Evolutionary conservation across 371 early-diverging fungal genomes (phyloP).

Genomic region (Parasitella parasitica): DNA sequence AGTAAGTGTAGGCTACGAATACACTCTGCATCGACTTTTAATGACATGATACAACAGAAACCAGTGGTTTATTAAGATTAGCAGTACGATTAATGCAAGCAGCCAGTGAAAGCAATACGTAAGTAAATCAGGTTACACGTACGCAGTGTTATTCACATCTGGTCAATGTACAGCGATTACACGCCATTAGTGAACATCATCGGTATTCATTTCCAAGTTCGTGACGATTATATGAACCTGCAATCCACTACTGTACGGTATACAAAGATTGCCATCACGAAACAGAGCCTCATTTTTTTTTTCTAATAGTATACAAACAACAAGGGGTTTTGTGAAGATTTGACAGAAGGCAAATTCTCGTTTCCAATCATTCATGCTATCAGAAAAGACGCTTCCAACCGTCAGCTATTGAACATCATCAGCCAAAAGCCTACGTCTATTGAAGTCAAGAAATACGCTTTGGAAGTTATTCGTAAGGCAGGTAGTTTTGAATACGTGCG

Average conservation of each 20-base stretch:
- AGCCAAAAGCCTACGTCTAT: constrained; percentile 78
- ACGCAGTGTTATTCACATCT: not conserved
- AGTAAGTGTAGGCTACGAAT: constrained; percentile 65
- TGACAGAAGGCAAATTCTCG: constrained; percentile 98
- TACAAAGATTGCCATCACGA: too few species aligned
- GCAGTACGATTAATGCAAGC: constrained; percentile 91
- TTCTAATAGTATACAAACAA: constrained; percentile 72
- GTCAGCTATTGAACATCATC: constrained; percentile 79
- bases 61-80: constrained; percentile 92
- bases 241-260: constrained; percentile 69
- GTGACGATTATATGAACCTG: constrained; percentile 96
- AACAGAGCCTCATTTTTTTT: not conserved
- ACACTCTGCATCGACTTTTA: not conserved
- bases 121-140: constrained; percentile 16
- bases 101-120: constrained; percentile 53
- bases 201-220: constrained; percentile 93
- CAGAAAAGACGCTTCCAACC: constrained; percentile 56
- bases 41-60: constrained; percentile 59
- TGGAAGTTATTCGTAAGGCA: constrained; percentile 75
- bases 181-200: constrained; percentile 81
- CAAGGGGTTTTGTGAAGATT: constrained; percentile 97
- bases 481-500: constrained; percentile 80
- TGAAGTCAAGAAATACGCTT: constrained; percentile 86
- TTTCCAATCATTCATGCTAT: constrained; percentile 93
- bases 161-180: constrained; percentile 56